Evolutionary conservation across 805 yeast genomes (phyloP), one percentile per base, ranked within the genome.

Genomic region (Yarrowia sp.): DNA sequence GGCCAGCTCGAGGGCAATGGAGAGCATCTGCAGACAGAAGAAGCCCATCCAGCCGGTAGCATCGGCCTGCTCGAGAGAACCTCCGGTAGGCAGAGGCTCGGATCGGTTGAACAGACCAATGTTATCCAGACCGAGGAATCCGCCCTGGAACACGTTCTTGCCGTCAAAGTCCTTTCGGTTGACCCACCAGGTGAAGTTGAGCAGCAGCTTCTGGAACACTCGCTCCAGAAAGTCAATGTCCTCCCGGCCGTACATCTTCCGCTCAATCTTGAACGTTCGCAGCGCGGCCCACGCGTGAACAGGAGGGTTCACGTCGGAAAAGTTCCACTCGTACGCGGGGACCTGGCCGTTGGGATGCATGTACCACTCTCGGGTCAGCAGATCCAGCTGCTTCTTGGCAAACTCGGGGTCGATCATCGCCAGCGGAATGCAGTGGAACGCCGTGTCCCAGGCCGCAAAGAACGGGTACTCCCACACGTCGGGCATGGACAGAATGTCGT

Each of bases 21-120:
- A 92, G 79, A 93, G 84, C 97, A 92, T 92, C 76, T 90, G 93
- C 74, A 93, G 82, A 40, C 90, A 86, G 80, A 89, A 92, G 81
- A 94, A 92, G 0, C 97, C 97, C 95, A 92, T 91, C 98, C 98
- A 92, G 38, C 97, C 97, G 11, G 98, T 93, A 15, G 97, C 90
- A 79, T 92, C 98, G 0, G 97, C 97, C 79, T 92, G 98, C 76
- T 91, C 96, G 72, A 92, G 83, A 45, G 84, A 85, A 61, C 97
- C 97, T 48, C 97, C 97, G 1, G 96, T 91, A 48, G 98, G 98
- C 74, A 91, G 82, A 0, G 96, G 95, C 80, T 92, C 98, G 7
- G 97, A 90, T 77, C 98, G 85, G 78, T 92, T 92, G 81, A 92
- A 92, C 71, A 92, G 84, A 72, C 97, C 97, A 79, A 92, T 92